A percentile compares a stretch with the other conserved stretches of the same genome.
Evolutionary conservation across 768 basidiomycete species (phyloP).

Genomic region (Lentinula guzmanii): DNA sequence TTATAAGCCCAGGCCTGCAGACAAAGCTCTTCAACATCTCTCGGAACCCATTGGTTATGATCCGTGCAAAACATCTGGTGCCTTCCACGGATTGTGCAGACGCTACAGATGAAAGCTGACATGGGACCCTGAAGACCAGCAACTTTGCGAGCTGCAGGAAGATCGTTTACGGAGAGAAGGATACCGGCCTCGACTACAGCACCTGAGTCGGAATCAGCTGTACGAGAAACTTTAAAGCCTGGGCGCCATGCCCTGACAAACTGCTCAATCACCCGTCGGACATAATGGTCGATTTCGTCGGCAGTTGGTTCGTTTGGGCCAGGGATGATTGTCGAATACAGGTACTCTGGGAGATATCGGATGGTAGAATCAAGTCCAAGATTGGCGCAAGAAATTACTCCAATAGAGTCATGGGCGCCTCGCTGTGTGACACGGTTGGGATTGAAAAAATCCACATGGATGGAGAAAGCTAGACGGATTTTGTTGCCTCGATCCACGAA

Average conservation of each 20-base stretch:
- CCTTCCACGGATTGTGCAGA: slow-evolving; percentile 15
- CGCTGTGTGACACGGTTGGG: slow-evolving; percentile 18
- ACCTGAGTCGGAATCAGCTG: slow-evolving; percentile 4
- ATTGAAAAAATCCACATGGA: slow-evolving; percentile 28
- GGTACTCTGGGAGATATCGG: slow-evolving; percentile 20
- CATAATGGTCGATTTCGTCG: slow-evolving; percentile 27
- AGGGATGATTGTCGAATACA: slow-evolving; percentile 31
- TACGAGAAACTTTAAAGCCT: slow-evolving; percentile 18
- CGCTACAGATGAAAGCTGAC: slow-evolving; percentile 20
- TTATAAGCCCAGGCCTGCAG: slow-evolving; percentile 13
- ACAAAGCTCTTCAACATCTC: slow-evolving; percentile 13
- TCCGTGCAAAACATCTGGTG: slow-evolving; percentile 22
- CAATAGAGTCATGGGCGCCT: slow-evolving; percentile 21
- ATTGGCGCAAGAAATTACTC: slow-evolving; percentile 21
- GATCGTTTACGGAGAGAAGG: slow-evolving; percentile 23
- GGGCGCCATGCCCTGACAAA: slow-evolving; percentile 23
- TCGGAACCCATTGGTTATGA: slow-evolving; percentile 15
- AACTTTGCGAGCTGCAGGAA: slow-evolving; percentile 21
- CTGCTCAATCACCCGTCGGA: slow-evolving; percentile 27
- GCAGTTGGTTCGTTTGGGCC: slow-evolving; percentile 26
- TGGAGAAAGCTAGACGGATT: too few species aligned
- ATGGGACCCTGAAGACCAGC: slow-evolving; percentile 15
- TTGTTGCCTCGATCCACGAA: too few species aligned
- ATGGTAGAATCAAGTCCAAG: not conserved
- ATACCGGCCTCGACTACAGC: slow-evolving; percentile 11